A percentile compares a stretch with the other conserved stretches of the same genome.
Evolutionary conservation across 345 rosid species (phyloP).

Genomic region (Pugionium cornutum): DNA sequence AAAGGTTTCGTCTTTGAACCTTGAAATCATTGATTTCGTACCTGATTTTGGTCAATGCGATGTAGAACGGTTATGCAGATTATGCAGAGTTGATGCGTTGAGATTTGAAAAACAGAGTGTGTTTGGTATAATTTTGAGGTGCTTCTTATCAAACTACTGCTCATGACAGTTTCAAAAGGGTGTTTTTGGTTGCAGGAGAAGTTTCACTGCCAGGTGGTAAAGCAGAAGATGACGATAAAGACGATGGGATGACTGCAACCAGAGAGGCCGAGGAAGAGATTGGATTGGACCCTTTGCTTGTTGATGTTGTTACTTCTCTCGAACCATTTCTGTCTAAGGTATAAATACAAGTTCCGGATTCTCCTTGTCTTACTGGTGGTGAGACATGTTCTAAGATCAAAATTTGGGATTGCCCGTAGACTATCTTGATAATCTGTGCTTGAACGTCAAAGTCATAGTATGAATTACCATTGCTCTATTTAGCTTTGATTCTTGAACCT

Average conservation of each 20-base stretch:
- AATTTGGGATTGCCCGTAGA: neutral
- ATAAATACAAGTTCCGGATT: neutral
- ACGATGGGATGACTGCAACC: slow-evolving; percentile 67
- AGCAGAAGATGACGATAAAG: slow-evolving; percentile 65
- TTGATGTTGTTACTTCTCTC: slow-evolving; percentile 60
- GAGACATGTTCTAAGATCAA: neutral
- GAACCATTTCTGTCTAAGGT: slow-evolving; percentile 97
- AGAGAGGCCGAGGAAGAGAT: slow-evolving; percentile 77
- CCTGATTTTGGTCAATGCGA: neutral
- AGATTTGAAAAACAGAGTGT: neutral
- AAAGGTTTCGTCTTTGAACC: neutral
- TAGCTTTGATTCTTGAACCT: slow-evolving; percentile 10
- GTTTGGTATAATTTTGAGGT: slow-evolving; percentile 2
- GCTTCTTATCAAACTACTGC: neutral
- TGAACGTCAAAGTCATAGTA: neutral
- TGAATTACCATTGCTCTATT: neutral
- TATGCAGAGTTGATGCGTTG: neutral
- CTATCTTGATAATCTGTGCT: slow-evolving; percentile 8
- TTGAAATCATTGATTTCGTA: neutral
- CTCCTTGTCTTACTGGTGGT: slow-evolving; percentile 11
- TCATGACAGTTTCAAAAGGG: neutral
- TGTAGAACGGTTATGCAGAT: neutral
- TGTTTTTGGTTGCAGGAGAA: slow-evolving; percentile 57
- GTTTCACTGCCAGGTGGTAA: slow-evolving; percentile 84
- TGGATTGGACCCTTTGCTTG: slow-evolving; percentile 69